A percentile compares a stretch with the other conserved stretches of the same genome.
Conservation (phyloP, 2,329 filamentous ascomycete species). For the Aspergillus luchuensis region DNA sequence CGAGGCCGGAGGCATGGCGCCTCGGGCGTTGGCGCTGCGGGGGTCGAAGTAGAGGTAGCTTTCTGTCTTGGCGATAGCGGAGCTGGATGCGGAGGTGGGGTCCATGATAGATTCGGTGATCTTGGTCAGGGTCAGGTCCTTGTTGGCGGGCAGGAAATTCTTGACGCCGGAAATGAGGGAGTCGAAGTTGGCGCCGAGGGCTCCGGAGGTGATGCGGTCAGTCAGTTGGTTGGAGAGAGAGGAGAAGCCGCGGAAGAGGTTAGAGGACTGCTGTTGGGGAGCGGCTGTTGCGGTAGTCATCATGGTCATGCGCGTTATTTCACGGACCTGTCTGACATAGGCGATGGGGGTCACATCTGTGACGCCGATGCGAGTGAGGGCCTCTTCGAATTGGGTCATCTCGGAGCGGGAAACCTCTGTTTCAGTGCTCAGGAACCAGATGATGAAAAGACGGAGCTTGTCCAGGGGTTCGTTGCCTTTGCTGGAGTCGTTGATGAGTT, state of each 20-base stretch:
- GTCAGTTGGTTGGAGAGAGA: slow-evolving; percentile 89
- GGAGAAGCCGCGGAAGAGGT: slow-evolving; percentile 91
- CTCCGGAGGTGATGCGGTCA: slow-evolving; percentile 89
- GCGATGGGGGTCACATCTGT: slow-evolving; percentile 75
- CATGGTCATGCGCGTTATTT: slow-evolving; percentile 97
- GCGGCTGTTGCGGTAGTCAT: slow-evolving; percentile 71
- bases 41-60: slow-evolving; percentile 98
- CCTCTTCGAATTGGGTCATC: slow-evolving; percentile 82
- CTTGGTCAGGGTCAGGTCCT: slow-evolving; percentile 94
- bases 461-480: slow-evolving; percentile 85
- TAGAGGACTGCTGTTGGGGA: slow-evolving; percentile 61
- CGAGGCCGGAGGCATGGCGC: slow-evolving; percentile 82
- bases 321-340: slow-evolving; percentile 87
- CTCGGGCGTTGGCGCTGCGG: slow-evolving; percentile 85
- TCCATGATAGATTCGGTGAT: slow-evolving; percentile 99
- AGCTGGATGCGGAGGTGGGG: slow-evolving; percentile 82
- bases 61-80: slow-evolving; percentile 93
- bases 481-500: slow-evolving; percentile 75
- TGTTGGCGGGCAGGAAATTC: slow-evolving; percentile 95
- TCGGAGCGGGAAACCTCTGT: slow-evolving; percentile 81
- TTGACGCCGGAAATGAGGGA: slow-evolving; percentile 94
- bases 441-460: slow-evolving; percentile 91
- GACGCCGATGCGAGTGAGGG: slow-evolving; percentile 70
- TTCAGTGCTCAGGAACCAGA: slow-evolving; percentile 95
- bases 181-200: slow-evolving; percentile 84